These are phyloP conservation scores for Fusarium xylarioides DNA, from an alignment of 2,329 filamentous ascomycete genomes.

Conservation along the genomic window DNA sequence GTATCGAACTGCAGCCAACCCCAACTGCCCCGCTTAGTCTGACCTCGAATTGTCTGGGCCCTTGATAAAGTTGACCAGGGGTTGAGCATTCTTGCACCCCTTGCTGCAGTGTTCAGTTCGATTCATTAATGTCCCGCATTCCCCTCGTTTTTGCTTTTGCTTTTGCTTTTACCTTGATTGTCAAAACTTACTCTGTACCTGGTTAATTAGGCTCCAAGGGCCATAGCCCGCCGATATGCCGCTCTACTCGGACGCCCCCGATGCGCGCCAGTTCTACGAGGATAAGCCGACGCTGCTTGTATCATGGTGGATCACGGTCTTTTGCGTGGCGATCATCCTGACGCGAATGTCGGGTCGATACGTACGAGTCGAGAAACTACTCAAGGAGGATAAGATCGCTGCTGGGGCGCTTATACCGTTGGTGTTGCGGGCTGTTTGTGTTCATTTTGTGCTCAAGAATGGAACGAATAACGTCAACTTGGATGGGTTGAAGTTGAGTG, in stretches of 20 bases:
- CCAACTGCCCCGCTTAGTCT: conserved; percentile 23
- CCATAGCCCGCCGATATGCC: conserved; percentile 53
- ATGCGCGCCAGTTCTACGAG: conserved; percentile 51
- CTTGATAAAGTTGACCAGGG: conserved; percentile 11
- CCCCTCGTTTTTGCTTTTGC: conserved; percentile 5
- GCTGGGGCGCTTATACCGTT: conserved; percentile 80
- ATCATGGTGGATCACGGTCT: conserved; percentile 90
- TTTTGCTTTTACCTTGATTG: not conserved
- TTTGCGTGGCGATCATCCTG: conserved; percentile 81
- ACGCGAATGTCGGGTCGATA: conserved; percentile 81
- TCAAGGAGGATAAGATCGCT: conserved; percentile 86
- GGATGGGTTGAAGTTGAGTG: conserved; percentile 24
- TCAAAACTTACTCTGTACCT: not conserved
- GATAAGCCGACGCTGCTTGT: conserved; percentile 89
- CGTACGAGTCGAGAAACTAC: conserved; percentile 82
- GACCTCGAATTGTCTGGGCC: conserved; percentile 23
- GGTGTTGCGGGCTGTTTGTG: conserved; percentile 78
- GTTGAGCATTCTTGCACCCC: not conserved
- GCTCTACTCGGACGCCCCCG: conserved; percentile 63
- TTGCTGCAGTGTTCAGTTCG: not conserved
- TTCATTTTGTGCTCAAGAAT: conserved; percentile 83
- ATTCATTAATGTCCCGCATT: conserved; percentile 27
- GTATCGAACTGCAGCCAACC: not conserved
- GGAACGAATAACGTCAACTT: conserved; percentile 86
- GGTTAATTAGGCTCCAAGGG: conserved; percentile 3